A percentile compares a stretch with the other conserved stretches of the same genome.
phyloP scores from a whole-genome alignment of 2,329 filamentous ascomycete species.

The Monosporascus sp. region DNA sequence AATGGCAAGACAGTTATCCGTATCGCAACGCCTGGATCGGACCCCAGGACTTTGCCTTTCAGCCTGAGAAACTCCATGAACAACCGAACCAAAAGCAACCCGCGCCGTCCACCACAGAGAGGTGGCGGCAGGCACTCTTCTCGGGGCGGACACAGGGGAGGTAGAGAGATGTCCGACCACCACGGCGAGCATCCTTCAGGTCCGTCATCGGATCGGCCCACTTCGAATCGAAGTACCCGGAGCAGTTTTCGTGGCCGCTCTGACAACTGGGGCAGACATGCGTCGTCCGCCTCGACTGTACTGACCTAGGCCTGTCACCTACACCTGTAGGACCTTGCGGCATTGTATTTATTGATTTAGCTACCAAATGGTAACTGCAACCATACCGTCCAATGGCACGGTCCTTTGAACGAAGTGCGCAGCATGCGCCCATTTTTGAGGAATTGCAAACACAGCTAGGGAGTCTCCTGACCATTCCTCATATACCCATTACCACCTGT shows the following conservation, averaged over 20 bases:
- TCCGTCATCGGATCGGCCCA: constrained; percentile 5
- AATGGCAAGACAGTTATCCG: constrained; percentile 37
- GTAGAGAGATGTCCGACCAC: constrained; percentile 12
- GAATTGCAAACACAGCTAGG: not conserved
- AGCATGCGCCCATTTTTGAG: not conserved
- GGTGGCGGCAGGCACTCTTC: constrained; percentile 12
- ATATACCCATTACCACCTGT: not conserved
- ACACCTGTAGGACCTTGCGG: not conserved
- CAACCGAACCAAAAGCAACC: constrained; percentile 17
- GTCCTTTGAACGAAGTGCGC: not conserved
- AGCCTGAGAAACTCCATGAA: constrained; percentile 10
- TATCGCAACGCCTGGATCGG: constrained; percentile 35
- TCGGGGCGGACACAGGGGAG: constrained; percentile 14
- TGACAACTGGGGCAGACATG: constrained; percentile 12
- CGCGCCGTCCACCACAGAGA: constrained; percentile 14
- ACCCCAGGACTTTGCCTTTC: constrained; percentile 31
- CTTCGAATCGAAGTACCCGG: constrained; percentile 10
- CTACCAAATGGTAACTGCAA: not conserved
- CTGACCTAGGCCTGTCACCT: constrained; percentile 6
- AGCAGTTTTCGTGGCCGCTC: constrained; percentile 10
- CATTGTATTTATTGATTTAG: not conserved
- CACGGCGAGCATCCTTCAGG: constrained; percentile 6
- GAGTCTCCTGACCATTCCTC: not conserved
- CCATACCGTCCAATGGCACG: not conserved
- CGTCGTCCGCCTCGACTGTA: constrained; percentile 8